A percentile compares a stretch with the other conserved stretches of the same genome.
Conservation (phyloP, 305 asterid species). For the Solanum hybrid region DNA sequence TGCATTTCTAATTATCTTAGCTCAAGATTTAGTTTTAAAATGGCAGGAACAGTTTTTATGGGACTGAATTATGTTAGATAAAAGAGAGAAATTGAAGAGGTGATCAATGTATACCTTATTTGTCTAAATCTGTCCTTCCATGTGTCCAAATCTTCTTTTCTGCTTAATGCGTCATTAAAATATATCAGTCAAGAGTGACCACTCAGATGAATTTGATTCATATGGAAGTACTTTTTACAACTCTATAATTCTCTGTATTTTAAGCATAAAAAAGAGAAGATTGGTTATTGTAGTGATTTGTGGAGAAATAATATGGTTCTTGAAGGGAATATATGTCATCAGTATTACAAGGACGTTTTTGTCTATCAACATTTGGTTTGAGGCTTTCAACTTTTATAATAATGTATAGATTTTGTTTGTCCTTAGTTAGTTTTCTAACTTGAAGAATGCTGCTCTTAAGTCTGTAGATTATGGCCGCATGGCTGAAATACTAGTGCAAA, state of each 20-base stretch:
- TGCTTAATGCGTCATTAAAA: not conserved
- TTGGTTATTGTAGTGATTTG: not conserved
- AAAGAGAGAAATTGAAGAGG: not conserved
- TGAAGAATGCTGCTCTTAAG: conserved; percentile 38
- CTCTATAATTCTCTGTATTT: not conserved
- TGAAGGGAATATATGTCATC: not conserved
- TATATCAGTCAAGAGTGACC: not conserved
- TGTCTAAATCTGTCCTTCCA: not conserved
- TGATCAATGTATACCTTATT: not conserved
- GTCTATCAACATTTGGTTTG: not conserved
- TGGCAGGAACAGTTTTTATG: not conserved
- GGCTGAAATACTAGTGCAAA: conserved; percentile 96
- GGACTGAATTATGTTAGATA: not conserved
- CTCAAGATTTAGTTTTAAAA: not conserved
- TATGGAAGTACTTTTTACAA: not conserved
- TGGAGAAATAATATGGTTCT: not conserved
- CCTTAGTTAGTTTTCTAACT: conserved; percentile 20
- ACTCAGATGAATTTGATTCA: not conserved
- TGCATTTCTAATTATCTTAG: not conserved
- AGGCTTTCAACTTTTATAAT: not conserved
- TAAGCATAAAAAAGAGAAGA: not conserved
- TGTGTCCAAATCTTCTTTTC: not conserved
- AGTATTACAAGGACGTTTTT: not conserved
- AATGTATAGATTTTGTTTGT: conserved; percentile 7
- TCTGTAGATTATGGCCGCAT: conserved; percentile 99